Base-by-base conservation (phyloP, 1,284 basidiomycete genomes). In the Pisolithus thermaeus region DNA sequence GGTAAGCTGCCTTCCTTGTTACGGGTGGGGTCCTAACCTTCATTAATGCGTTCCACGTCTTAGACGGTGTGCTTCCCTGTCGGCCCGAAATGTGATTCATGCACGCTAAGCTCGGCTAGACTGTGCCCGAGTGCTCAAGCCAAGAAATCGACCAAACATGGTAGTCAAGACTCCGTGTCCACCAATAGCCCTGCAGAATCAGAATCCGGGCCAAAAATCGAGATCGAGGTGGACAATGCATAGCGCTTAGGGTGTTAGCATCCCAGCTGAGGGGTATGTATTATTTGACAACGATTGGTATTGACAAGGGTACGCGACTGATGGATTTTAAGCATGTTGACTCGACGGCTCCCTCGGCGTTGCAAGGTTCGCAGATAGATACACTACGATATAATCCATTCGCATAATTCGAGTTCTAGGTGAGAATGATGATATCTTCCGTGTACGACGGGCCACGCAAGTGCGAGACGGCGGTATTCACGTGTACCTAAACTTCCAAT, bases 51-150 rank as follows among this genome's bases (percentile, higher is more conserved):
- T 48, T 7, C 27, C 20, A 27, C 23, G 27, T 43, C 54, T 32
- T 60, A 90, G 84, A 80, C 78, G 1, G 77, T 97, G 3, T 98
- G 95, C 58, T 72, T 87, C 1, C 92, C 95, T 2, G 78, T 92
- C 7, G 80, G 83, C 0, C 93, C 95, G 0, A 78, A 84, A 35
- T 98, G 95, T 63, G 86, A 89, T 56, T 61, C 78, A n/a, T 95
- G 93, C 61, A 74, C 76, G 4, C 66, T 89, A 39, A 82, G 77
- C 53, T 58, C 67, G 0, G 69, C 65, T 47, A 77, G 69, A 39
- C 74, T 83, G 4, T 87, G 81, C 66, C 87, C 80, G 1, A 87
- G 80, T 55, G 82, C 76, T n/a, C 70, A 68, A 50, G 72, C 58
- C 18, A 63, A 66, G 53, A 73, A 59, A 47, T 57, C 57, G 32